Base-by-base conservation (phyloP, 2,329 filamentous ascomycete genomes). In the Colletotrichum gigasporum region DNA sequence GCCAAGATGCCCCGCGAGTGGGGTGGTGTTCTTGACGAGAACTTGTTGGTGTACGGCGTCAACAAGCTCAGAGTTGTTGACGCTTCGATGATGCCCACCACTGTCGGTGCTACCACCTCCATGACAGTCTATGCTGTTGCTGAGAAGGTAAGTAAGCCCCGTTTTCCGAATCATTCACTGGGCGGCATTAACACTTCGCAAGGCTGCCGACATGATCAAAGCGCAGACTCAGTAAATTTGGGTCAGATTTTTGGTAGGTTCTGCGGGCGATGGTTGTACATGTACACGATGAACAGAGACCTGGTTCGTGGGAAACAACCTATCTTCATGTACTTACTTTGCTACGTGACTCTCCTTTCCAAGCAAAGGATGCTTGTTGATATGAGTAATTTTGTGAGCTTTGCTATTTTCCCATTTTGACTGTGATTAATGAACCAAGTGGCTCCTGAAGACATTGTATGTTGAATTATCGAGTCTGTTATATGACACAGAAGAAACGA, bases 11-110 rank as follows among this genome's bases (percentile, higher is more conserved):
- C 71, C 1, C 66, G 68, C 20, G 65, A 73, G 53, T 66, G 62
- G 30, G 74, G 74, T 2, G 74, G 74, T 5, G 70, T 72, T 4
- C 71, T 76, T 0, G 71, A 73, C 35, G 69, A 71, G 60, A 63
- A 70, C 2, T 28, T 76, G 48, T 18, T 63, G 39, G 73, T 75
- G n/a, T 70, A 74, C 20, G 74, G 74, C 0, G 70, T 68, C 4
- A 69, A 71, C 54, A 69, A 66, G 57, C 63, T 70, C 0, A 64
- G 67, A 12, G 48, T 70, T 10, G 47, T 69, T 18, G 69, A 70
- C 50, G 69, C 61, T 24, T 66, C 61, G 11, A 68, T 69, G 58
- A 69, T 69, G 67, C 69, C 69, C 3, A 69, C 67, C 9, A 63
- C 63, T 1, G 62, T 69, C 0, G 69, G 68, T 12, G 67, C 67